Conservation (phyloP, 306 rosid genomes). For the Fragaria ananassa region DNA sequence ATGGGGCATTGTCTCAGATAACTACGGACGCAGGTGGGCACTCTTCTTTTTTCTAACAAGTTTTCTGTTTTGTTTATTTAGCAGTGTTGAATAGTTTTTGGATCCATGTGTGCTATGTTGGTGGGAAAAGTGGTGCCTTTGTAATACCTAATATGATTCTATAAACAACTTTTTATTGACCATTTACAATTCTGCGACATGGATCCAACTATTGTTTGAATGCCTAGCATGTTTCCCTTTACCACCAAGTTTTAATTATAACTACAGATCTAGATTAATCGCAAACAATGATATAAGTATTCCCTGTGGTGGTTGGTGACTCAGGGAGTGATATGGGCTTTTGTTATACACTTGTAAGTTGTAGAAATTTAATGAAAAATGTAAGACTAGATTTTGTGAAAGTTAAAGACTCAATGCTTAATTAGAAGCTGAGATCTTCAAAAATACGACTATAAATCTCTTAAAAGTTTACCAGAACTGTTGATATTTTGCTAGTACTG, state of each 20-base stretch:
- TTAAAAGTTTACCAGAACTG: background rate
- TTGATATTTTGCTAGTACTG: conserved; percentile 1
- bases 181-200: background rate
- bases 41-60: background rate
- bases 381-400: background rate
- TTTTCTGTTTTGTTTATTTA: background rate
- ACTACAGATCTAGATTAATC: background rate
- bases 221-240: background rate
- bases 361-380: background rate
- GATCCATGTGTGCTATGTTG: background rate
- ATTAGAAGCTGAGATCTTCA: background rate
- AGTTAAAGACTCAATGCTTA: background rate
- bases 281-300: background rate
- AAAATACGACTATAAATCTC: background rate
- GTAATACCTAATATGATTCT: background rate
- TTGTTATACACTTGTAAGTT: background rate
- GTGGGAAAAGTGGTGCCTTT: background rate
- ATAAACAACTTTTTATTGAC: background rate
- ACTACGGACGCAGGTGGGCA: conserved; percentile 69
- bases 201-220: background rate
- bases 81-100: background rate
- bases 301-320: background rate
- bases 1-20: conserved; percentile 93
- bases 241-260: background rate
- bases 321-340: background rate